These are phyloP conservation scores for Lodderomyces elongisporus DNA, from an alignment of 1,139 yeast species.

Conservation along the genomic window DNA sequence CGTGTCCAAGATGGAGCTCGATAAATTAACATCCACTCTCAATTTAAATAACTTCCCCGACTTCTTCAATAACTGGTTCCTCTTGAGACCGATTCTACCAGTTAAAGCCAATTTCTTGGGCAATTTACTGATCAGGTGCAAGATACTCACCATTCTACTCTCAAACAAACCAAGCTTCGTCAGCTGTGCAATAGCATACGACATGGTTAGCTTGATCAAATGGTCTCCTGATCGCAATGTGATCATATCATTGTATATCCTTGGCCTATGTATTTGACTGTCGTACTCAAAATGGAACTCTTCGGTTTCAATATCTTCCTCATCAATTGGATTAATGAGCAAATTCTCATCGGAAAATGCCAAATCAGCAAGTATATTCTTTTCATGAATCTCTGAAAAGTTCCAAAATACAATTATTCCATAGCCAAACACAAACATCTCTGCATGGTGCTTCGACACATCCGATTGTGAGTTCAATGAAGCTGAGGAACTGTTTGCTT, in stretches of 20 bases:
- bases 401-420: slow-evolving; percentile 98
- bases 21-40: slow-evolving; percentile 87
- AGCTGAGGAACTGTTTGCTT: slow-evolving; percentile 4
- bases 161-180: slow-evolving; percentile 89
- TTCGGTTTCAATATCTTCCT: slow-evolving; percentile 90
- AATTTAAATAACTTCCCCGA: slow-evolving; percentile 86
- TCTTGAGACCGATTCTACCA: slow-evolving; percentile 73
- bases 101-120: slow-evolving; percentile 89
- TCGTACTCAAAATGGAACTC: slow-evolving; percentile 93
- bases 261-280: slow-evolving; percentile 71
- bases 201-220: slow-evolving; percentile 83
- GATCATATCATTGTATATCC: slow-evolving; percentile 92
- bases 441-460: slow-evolving; percentile 72
- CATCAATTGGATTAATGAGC: slow-evolving; percentile 71
- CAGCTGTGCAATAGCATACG: slow-evolving; percentile 96
- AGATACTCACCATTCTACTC: slow-evolving; percentile 78
- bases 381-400: slow-evolving; percentile 86
- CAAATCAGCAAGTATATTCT: slow-evolving; percentile 86
- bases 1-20: slow-evolving; percentile 86
- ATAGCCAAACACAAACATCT: slow-evolving; percentile 81
- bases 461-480: slow-evolving; percentile 24
- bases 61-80: slow-evolving; percentile 76
- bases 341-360: slow-evolving; percentile 66
- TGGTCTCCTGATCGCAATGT: slow-evolving; percentile 89
- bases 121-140: slow-evolving; percentile 78